Evolutionary conservation across 805 yeast species (phyloP).

Genomic region (Wickerhamomyces queroliae): DNA sequence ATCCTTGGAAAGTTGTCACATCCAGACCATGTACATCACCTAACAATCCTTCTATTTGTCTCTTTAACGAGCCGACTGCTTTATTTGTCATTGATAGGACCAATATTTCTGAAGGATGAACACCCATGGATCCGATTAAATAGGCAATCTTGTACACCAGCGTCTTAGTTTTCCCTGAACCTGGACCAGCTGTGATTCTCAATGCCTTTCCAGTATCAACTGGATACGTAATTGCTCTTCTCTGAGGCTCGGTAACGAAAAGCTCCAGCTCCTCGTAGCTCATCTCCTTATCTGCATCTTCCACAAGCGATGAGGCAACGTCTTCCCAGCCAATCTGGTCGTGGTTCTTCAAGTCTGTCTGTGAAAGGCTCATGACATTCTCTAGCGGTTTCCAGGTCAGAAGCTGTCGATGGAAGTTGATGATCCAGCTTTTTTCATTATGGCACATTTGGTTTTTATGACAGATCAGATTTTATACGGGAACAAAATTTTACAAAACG

Average conservation of each 20-base stretch:
- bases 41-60: slow-evolving; percentile 25
- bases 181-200: slow-evolving; percentile 63
- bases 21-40: slow-evolving; percentile 33
- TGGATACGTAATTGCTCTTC: slow-evolving; percentile 37
- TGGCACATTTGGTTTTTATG: too few species aligned
- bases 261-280: too few species aligned
- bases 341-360: too few species aligned
- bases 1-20: slow-evolving; percentile 59
- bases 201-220: slow-evolving; percentile 34
- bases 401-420: too few species aligned
- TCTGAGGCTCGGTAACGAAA: slow-evolving; percentile 39
- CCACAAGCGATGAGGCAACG: too few species aligned
- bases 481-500: too few species aligned
- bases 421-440: too few species aligned
- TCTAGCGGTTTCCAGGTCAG: too few species aligned
- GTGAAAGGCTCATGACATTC: too few species aligned
- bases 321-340: too few species aligned
- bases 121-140: slow-evolving; percentile 29
- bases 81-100: slow-evolving; percentile 66
- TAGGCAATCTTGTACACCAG: slow-evolving; percentile 47
- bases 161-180: slow-evolving; percentile 67
- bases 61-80: slow-evolving; percentile 46
- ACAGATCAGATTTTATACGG: too few species aligned
- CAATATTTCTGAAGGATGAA: slow-evolving; percentile 49
- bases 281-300: neutral